Base-by-base conservation (phyloP, 2,329 filamentous ascomycete species). In the Botryotinia convoluta region DNA sequence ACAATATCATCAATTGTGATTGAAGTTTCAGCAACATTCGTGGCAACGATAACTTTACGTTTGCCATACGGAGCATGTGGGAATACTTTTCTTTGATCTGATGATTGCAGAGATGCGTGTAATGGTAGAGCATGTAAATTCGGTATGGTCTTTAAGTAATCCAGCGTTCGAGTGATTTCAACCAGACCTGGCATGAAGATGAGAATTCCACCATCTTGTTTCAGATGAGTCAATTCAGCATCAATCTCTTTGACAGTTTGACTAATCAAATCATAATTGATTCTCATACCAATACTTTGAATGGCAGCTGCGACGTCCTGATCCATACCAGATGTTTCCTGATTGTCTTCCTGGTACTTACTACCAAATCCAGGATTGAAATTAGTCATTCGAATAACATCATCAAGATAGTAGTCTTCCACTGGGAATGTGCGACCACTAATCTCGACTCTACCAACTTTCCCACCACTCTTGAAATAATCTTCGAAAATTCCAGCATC, bases 1-100 rank as follows among this genome's bases (percentile, higher is more conserved):
- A 98, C 93, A 71, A 99, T 93, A 80, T 99, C 96, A 80, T 98
- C 95, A 74, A 99, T 99, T 0, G 96, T 99, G 81, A 99, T 98
- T 3, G 96, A 98, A 0, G 96, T 99, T 82, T 99, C 96, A 2
- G 96, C 96, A 3, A 99, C 95, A 79, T 99, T 99, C 62, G 96
- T 99, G 1, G 96, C 93, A 10, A 95, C 93, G 48, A 99, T 93
- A 20, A 99, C 89, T 83, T 99, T 99, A 51, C 96, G 88, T 83
- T 93, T 95, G 0, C 94, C 94, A 4, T 84, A 82, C 0, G 95
- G 95, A 7, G 96, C 84, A 22, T 87, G 86, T 42, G 89, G 87
- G 81, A 99, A 99, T 0, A 99, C 96, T 37, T 90, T 88, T 74
- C 93, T 92, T 82, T 99, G 96, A 78, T 98, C 95, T 3, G 87